A percentile compares a stretch with the other conserved stretches of the same genome.
Evolutionary conservation across 768 basidiomycete species (phyloP).

Genomic region (Pisolithus sp.): DNA sequence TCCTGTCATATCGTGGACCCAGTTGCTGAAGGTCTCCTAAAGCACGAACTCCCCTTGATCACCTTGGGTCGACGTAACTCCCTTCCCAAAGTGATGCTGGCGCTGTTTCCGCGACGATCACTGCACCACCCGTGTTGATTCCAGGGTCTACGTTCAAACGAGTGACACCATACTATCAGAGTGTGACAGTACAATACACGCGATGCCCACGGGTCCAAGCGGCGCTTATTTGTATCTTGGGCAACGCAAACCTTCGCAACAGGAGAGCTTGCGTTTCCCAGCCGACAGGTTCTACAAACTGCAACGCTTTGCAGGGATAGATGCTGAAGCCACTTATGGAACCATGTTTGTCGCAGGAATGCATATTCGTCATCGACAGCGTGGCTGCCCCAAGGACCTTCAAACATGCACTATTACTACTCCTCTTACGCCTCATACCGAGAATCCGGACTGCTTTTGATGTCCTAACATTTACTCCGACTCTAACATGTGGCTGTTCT

Average conservation of each 20-base stretch:
- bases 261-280: constrained; percentile 45
- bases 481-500: constrained; percentile 20
- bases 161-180: constrained; percentile 27
- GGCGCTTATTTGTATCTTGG: constrained; percentile 27
- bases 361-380: constrained; percentile 54
- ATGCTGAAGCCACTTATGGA: constrained; percentile 6
- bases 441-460: constrained; percentile 41
- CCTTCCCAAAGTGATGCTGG: too few relatives aligned
- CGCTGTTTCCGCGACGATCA: too few relatives aligned
- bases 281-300: constrained; percentile 47
- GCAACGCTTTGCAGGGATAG: constrained; percentile 49
- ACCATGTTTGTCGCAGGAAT: constrained; percentile 47
- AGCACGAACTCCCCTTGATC: too few relatives aligned
- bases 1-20: too few relatives aligned
- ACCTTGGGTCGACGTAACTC: too few relatives aligned
- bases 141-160: too few relatives aligned
- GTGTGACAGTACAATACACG: constrained; percentile 31
- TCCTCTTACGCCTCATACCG: constrained; percentile 49
- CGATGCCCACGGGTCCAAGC: constrained; percentile 14
- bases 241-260: constrained; percentile 36
- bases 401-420: constrained; percentile 38
- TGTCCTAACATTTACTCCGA: constrained; percentile 56
- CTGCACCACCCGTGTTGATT: too few relatives aligned
- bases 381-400: constrained; percentile 38
- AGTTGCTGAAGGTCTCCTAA: too few relatives aligned